Evolutionary conservation across 2,329 filamentous ascomycete genomes (phyloP).

Genomic region (Aschersonia sp.): DNA sequence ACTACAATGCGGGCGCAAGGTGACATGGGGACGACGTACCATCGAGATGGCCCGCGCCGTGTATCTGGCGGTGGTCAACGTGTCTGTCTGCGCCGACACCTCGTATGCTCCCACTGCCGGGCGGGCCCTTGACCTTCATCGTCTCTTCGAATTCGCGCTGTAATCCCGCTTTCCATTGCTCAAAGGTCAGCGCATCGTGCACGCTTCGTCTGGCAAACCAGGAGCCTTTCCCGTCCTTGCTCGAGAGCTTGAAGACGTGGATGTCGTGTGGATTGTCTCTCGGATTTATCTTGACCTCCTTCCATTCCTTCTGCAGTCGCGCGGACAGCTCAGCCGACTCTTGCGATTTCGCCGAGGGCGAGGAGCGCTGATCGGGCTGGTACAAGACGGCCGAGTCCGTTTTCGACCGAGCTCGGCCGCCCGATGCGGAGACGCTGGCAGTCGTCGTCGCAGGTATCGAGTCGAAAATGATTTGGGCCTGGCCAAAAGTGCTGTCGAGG

Average conservation of each 20-base stretch:
- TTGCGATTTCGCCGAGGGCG: constrained; percentile 21
- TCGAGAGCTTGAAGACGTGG: constrained; percentile 62
- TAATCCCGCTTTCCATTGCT: constrained; percentile 63
- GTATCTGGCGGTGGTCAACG: constrained; percentile 46
- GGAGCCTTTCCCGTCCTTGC: constrained; percentile 67
- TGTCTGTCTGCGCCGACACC: constrained; percentile 72
- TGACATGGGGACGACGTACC: constrained; percentile 20
- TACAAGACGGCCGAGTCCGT: constrained; percentile 37
- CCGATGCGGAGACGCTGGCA: constrained; percentile 22
- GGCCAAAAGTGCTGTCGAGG: constrained; percentile 44
- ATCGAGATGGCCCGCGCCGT: constrained; percentile 48
- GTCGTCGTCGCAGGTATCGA: constrained; percentile 47
- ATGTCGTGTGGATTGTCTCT: constrained; percentile 66
- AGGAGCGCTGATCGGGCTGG: constrained; percentile 36
- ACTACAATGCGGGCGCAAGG: not conserved
- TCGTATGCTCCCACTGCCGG: constrained; percentile 61
- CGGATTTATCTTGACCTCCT: constrained; percentile 58
- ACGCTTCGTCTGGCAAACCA: constrained; percentile 85
- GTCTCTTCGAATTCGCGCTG: constrained; percentile 69
- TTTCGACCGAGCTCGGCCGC: constrained; percentile 35
- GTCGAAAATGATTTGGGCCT: constrained; percentile 58
- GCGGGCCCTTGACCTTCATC: constrained; percentile 52
- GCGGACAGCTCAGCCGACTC: constrained; percentile 20
- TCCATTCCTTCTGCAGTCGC: constrained; percentile 70
- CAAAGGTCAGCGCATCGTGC: constrained; percentile 64